phyloP scores from a whole-genome alignment of 495 filamentous ascomycete genomes.

The Neurospora sp. region DNA sequence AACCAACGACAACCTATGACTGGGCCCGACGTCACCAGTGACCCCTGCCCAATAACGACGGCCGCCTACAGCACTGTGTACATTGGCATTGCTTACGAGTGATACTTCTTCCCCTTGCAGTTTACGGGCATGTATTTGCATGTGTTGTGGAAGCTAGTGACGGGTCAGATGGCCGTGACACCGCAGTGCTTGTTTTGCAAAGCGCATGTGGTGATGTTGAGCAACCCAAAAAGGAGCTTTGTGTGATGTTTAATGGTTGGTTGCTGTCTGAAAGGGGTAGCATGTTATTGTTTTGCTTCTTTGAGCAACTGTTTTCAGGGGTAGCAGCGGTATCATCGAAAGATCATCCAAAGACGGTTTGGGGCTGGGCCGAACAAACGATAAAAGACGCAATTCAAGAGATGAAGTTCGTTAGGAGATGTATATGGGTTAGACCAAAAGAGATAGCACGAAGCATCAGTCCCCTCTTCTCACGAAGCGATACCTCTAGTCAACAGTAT shows the following conservation, averaged over 20 bases:
- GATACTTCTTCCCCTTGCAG: not conserved
- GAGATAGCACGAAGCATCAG: not conserved
- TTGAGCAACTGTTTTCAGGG: not conserved
- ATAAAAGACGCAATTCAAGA: not conserved
- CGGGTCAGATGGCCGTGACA: not conserved
- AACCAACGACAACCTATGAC: not conserved
- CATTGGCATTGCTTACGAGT: not conserved
- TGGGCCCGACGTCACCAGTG: not conserved
- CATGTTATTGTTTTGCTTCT: not conserved
- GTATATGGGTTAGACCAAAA: not conserved
- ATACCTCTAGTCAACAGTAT: not conserved
- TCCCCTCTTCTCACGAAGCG: not conserved
- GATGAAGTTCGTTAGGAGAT: not conserved
- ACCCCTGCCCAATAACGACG: not conserved
- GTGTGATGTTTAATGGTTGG: not conserved
- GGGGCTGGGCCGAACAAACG: not conserved
- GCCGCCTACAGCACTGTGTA: not conserved
- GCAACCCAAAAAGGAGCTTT: not conserved
- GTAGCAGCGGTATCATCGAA: not conserved
- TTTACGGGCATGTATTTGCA: not conserved
- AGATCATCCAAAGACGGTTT: not conserved
- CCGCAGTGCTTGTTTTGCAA: not conserved
- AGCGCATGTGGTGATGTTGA: not conserved
- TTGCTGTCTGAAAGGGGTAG: not conserved
- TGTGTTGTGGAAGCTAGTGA: not conserved